Evolutionary conservation across 164 flowering plant species (phyloP).

Genomic region (Aristolochia californica): DNA sequence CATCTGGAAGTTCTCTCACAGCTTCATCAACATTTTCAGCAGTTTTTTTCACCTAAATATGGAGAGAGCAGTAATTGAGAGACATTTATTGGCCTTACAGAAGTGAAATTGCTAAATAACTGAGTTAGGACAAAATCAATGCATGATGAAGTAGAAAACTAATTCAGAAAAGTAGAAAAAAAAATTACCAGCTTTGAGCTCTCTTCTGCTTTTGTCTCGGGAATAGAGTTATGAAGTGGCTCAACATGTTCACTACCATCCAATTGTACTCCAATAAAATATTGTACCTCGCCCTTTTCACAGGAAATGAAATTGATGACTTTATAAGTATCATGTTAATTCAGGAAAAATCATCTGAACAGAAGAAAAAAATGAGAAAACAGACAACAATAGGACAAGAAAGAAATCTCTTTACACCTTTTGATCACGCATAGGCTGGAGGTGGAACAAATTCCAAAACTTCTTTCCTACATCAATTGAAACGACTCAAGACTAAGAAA

Average conservation of each 20-base stretch:
- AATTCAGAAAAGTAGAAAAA: too few species aligned
- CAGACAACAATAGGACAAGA: background rate
- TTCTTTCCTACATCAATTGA: conserved; percentile 58
- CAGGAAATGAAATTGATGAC: background rate
- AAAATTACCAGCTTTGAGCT: conserved; percentile 48
- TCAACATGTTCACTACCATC: conserved; percentile 96
- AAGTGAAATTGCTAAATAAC: too few species aligned
- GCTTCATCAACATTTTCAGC: conserved; percentile 93
- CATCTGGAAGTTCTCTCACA: conserved; percentile 94
- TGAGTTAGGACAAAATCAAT: too few species aligned
- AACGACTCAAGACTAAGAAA: conserved; percentile 1
- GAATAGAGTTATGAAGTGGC: conserved; percentile 76
- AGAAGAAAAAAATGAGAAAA: background rate
- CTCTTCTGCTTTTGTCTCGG: conserved; percentile 56
- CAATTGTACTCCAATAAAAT: conserved; percentile 93
- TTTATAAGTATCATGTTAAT: background rate
- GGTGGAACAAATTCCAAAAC: conserved; percentile 96
- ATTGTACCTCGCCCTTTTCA: conserved; percentile 91
- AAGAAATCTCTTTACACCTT: background rate
- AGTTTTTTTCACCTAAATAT: conserved; percentile 69
- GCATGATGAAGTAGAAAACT: too few species aligned
- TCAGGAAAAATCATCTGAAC: background rate
- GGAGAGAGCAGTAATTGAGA: background rate
- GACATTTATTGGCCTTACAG: too few species aligned
- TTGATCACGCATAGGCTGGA: conserved; percentile 99